Percentiles rank a stretch among this genome's conserved stretches.
These are phyloP conservation scores for Calonectria pteridis DNA, from an alignment of 2,329 filamentous ascomycete species.

Conservation along the genomic window DNA sequence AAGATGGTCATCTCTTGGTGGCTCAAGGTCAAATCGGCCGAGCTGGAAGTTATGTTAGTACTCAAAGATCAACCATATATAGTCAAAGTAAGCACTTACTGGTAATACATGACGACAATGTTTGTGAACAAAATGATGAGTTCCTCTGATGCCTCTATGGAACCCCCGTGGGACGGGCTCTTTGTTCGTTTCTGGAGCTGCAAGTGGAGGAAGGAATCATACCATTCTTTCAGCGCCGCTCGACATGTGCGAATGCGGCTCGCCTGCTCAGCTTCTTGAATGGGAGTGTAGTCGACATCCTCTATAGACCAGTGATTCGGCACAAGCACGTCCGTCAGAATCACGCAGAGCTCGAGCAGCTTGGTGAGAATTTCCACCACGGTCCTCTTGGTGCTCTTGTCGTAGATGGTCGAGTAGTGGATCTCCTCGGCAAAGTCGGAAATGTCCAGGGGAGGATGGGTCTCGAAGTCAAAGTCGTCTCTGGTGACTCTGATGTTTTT, in stretches of 20 bases:
- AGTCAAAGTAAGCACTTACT: constrained; percentile 1
- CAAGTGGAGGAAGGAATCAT: not conserved
- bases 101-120: constrained; percentile 21
- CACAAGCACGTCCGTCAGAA: constrained; percentile 18
- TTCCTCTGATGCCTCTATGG: not conserved
- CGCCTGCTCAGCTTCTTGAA: constrained; percentile 16
- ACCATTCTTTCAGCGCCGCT: constrained; percentile 5
- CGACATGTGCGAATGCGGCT: constrained; percentile 10
- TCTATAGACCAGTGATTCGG: not conserved
- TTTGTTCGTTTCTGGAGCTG: not conserved
- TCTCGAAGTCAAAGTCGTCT: constrained; percentile 15
- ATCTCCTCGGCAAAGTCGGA: constrained; percentile 17
- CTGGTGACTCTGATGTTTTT: constrained; percentile 8
- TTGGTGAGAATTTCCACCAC: constrained; percentile 5
- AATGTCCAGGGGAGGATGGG: not conserved
- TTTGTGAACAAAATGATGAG: constrained; percentile 15
- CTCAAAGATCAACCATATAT: no score
- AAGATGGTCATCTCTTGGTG: constrained; percentile 24
- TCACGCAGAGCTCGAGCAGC: constrained; percentile 13
- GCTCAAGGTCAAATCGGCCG: constrained; percentile 7
- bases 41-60: not conserved
- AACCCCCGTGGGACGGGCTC: not conserved
- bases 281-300: not conserved
- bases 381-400: not conserved
- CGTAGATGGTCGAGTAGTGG: not conserved